phyloP scores from a whole-genome alignment of 73 alveolate genomes.

The Paramecium octaurelia region DNA sequence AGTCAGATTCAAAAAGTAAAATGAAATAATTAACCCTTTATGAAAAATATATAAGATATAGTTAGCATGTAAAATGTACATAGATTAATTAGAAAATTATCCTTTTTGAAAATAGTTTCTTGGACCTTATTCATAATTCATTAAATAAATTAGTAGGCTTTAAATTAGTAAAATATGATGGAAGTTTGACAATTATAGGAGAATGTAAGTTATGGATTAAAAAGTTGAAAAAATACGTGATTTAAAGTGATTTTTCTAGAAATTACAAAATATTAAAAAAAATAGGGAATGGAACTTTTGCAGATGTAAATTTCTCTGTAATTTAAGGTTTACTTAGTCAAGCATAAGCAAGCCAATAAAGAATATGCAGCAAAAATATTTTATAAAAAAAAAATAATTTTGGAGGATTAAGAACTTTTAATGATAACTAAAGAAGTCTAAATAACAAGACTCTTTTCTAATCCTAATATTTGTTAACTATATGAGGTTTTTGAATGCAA shows the following conservation, averaged over 20 bases:
- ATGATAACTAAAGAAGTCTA: background rate
- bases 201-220: background rate
- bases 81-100: background rate
- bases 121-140: background rate
- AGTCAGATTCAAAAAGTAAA: background rate
- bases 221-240: background rate
- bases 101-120: background rate
- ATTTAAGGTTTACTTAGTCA: background rate
- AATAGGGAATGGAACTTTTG: conserved; percentile 9
- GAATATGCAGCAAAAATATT: conserved; percentile 12
- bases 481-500: background rate
- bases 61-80: background rate
- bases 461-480: background rate
- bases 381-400: background rate
- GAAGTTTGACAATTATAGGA: background rate
- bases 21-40: background rate
- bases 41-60: background rate
- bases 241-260: background rate
- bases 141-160: background rate
- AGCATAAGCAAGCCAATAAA: background rate
- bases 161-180: background rate
- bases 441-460: background rate
- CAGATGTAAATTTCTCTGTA: background rate
- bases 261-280: background rate
- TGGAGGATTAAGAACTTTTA: background rate